These are phyloP conservation scores for Oryza meridionalis DNA, from an alignment of 176 grass and related monocot species.

Conservation along the genomic window DNA sequence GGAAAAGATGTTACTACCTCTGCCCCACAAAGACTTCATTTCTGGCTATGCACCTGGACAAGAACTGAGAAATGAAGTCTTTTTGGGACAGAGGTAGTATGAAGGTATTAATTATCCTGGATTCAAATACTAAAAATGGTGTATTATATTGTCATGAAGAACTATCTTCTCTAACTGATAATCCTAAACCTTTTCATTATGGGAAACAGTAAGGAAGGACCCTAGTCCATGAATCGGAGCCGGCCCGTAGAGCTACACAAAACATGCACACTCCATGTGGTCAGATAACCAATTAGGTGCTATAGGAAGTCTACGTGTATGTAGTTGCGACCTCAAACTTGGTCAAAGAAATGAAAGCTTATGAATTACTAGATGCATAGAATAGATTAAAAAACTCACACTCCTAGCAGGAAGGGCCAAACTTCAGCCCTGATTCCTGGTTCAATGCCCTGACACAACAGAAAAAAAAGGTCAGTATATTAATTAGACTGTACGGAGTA, in stretches of 20 bases:
- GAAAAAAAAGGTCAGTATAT: constrained; percentile 36
- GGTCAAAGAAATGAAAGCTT: constrained; percentile 19
- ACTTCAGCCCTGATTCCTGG: constrained; percentile 86
- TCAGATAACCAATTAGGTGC: constrained; percentile 14
- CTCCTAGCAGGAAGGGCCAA: constrained; percentile 96
- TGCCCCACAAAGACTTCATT: no score
- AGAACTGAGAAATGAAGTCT: no score
- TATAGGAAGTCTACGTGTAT: not conserved
- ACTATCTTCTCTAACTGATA: not conserved
- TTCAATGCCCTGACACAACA: constrained; percentile 79
- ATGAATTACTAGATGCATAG: constrained; percentile 27
- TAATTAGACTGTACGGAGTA: constrained; percentile 9
- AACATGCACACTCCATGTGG: not conserved
- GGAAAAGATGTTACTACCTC: not conserved
- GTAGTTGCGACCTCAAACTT: not conserved
- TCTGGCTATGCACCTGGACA: no score
- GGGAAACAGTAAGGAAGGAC: not conserved
- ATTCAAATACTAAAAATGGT: not conserved
- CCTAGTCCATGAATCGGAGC: not conserved
- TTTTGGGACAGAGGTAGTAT: not conserved
- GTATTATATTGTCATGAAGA: constrained; percentile 12
- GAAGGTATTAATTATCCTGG: not conserved
- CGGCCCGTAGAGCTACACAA: not conserved
- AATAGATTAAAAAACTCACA: constrained; percentile 62
- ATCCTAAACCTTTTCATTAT: not conserved